Base-by-base conservation (phyloP, 2,329 filamentous ascomycete species). In the Seiridium unicorne region DNA sequence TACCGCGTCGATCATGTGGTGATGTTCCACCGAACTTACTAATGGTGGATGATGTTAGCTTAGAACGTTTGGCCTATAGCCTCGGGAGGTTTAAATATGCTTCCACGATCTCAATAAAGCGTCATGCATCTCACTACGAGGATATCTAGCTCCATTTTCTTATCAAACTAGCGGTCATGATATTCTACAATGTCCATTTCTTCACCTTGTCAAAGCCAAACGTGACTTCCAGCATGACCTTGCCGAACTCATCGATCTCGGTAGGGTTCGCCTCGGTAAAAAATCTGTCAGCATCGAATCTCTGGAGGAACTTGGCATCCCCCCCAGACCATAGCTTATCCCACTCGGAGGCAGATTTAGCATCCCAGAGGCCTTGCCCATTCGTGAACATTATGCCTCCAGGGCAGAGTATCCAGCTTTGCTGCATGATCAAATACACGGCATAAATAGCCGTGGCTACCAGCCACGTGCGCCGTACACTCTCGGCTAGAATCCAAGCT, bases 401-500 rank as follows among this genome's bases (percentile, higher is more conserved):
- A 1, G 62, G 62, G 49, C 69, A 73, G 3, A 60, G 38, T n/a
- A 56, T 35, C 56, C 57, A 63, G 26, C 66, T 62, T 32, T 64
- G 58, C 58, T 66, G 65, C 5, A 72, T 49, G 32, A 64, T 67
- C 9, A 60, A 56, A 54, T 69, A 70, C 13, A 67, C 60, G 3
- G 60, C 38, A 54, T 64, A 59, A 18, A 70, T 47, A 13, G 62
- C 60, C 7, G 36, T 53, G 2, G 65, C 63, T 4, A 68, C 55
- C 38, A 69, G 46, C 58, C 67, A 72, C 3, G 69, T 68, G 1
- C 73, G 68, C 18, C 73, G 63, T 31, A 72, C 67, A 47, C 70
- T 72, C 61, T 75, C 74, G 7, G 67, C 58, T n/a, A 74, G 46
- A 5, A 74, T 60, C 73, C 73, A 76, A 8, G 65, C 51, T 38